Percentiles rank a stretch among this genome's conserved stretches.
phyloP scores from a whole-genome alignment of 1,284 basidiomycete genomes.

The Sparassis latifolia region DNA sequence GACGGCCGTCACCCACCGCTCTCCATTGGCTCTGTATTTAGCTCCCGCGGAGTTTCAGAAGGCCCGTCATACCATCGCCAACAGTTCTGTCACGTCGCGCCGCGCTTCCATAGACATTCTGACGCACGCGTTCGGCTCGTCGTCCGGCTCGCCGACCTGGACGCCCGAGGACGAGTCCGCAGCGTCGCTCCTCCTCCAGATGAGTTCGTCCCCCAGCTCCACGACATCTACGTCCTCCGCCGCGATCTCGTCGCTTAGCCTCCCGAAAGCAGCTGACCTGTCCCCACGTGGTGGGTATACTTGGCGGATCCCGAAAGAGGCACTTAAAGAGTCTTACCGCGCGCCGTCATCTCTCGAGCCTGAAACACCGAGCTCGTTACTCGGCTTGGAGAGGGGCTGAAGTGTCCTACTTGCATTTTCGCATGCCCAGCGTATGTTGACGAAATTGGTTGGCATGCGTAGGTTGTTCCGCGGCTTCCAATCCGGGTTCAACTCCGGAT shows the following conservation, averaged over 20 bases:
- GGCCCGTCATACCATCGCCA: not conserved
- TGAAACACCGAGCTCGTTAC: not conserved
- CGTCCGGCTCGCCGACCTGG: slow-evolving; percentile 31
- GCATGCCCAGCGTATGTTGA: no score
- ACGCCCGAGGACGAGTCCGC: slow-evolving; percentile 67
- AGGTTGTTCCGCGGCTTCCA: no score
- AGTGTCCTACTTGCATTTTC: not conserved
- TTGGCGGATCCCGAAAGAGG: not conserved
- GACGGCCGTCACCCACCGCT: not conserved
- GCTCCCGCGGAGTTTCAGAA: not conserved
- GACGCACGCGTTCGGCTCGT: slow-evolving; percentile 1
- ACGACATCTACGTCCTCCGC: not conserved
- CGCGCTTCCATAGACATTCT: not conserved
- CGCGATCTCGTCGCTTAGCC: not conserved
- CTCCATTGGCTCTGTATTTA: not conserved
- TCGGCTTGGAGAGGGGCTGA: not conserved
- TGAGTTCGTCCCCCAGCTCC: slow-evolving; percentile 35
- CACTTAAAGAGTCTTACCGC: no score
- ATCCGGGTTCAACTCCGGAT: no score
- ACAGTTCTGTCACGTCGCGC: not conserved
- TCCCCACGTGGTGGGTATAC: not conserved
- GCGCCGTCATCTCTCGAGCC: not conserved
- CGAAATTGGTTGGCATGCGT: no score
- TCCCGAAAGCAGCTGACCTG: not conserved
- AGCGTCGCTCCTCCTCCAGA: slow-evolving; percentile 59